Conservation (phyloP, 805 yeast genomes). For the Starmerella floricola region DNA sequence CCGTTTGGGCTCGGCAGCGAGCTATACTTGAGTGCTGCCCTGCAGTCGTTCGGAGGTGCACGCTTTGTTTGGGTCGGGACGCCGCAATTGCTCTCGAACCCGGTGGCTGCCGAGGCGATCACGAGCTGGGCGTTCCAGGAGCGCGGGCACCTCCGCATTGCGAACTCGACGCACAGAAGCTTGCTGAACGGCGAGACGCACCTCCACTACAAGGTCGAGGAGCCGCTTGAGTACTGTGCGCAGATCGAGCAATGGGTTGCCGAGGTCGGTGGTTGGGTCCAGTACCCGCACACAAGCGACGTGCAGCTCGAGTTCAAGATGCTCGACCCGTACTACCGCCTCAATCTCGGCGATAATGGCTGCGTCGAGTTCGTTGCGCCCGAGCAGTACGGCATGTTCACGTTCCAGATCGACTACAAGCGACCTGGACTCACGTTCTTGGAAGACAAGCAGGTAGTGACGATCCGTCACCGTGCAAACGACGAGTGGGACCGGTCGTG, state of each 20-base stretch:
- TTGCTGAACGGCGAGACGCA: conserved; percentile 31
- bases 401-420: conserved; percentile 65
- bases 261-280: conserved; percentile 48
- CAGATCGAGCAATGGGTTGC: conserved; percentile 35
- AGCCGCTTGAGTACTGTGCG: conserved; percentile 46
- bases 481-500: conserved; percentile 89
- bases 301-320: conserved; percentile 74
- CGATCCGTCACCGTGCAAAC: conserved; percentile 88
- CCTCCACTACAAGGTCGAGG: conserved; percentile 59
- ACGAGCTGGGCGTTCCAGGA: conserved; percentile 66
- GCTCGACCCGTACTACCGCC: conserved; percentile 91
- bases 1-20: conserved; percentile 18
- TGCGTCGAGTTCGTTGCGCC: conserved; percentile 56
- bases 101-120: conserved; percentile 27
- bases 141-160: conserved; percentile 44
- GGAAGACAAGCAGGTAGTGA: conserved; percentile 52
- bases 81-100: conserved; percentile 38
- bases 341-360: conserved; percentile 39
- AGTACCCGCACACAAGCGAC: conserved; percentile 45
- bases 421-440: conserved; percentile 65
- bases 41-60: conserved; percentile 65
- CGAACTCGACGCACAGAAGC: conserved; percentile 42
- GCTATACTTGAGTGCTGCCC: conserved; percentile 41
- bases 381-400: conserved; percentile 94
- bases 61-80: conserved; percentile 78